Evolutionary conservation across 176 grass and related monocot genomes (phyloP).

Genomic region (Saccharum officinarum): DNA sequence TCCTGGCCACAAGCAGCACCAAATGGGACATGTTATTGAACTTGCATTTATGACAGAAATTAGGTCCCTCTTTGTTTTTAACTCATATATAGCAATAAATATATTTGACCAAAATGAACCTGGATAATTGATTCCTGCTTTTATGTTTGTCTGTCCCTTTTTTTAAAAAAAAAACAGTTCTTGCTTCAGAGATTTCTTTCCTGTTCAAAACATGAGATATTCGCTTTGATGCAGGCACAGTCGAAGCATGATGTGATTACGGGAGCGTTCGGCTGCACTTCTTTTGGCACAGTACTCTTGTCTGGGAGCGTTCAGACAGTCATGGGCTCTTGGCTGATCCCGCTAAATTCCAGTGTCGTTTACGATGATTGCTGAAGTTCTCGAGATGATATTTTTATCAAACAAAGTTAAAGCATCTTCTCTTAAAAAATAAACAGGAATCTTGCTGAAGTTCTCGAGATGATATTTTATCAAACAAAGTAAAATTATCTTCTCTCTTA

Average conservation of each 20-base stretch:
- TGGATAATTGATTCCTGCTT: constrained; percentile 20
- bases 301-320: too few relatives aligned
- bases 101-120: constrained; percentile 29
- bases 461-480: too few relatives aligned
- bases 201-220: constrained; percentile 3
- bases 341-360: too few relatives aligned
- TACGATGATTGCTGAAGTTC: too few relatives aligned
- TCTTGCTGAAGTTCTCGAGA: too few relatives aligned
- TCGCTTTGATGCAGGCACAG: not conserved
- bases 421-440: too few relatives aligned
- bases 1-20: not conserved
- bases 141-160: not conserved
- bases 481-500: too few relatives aligned
- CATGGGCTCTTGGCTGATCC: too few relatives aligned
- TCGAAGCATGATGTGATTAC: not conserved
- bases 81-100: not conserved
- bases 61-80: not conserved
- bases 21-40: not conserved
- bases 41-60: constrained; percentile 19
- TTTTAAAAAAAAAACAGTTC: not conserved
- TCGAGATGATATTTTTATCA: too few relatives aligned
- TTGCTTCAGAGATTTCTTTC: not conserved
- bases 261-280: too few relatives aligned
- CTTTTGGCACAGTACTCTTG: too few relatives aligned
- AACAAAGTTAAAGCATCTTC: too few relatives aligned